Conservation (phyloP, 75 land plant species). For the Chamaecyparis obtusa region DNA sequence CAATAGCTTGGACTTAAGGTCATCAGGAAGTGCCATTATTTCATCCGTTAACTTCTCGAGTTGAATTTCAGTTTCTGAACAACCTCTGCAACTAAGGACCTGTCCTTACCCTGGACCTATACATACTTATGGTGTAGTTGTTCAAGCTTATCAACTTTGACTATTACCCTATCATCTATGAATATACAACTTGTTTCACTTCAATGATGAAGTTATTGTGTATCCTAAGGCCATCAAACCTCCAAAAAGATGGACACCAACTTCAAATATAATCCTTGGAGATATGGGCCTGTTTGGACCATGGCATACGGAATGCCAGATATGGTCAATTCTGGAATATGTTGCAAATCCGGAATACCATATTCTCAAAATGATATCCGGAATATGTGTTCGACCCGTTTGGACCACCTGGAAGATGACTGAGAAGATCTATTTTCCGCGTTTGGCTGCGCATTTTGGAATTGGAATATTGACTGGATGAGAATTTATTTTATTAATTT, state of each 20-base stretch:
- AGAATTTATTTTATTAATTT: too few species aligned
- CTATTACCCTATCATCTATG: conserved; percentile 22
- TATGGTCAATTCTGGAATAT: too few species aligned
- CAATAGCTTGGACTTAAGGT: conserved; percentile 6
- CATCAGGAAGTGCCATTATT: conserved; percentile 29
- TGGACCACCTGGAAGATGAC: too few species aligned
- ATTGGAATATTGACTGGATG: too few species aligned
- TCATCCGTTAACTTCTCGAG: conserved; percentile 41
- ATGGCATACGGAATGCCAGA: too few species aligned
- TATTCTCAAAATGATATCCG: too few species aligned
- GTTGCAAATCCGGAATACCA: too few species aligned
- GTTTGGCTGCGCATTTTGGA: too few species aligned
- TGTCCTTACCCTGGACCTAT: conserved; percentile 52
- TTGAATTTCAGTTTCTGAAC: conserved; percentile 36
- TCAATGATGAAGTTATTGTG: conserved; percentile 27
- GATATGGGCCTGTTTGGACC: too few species aligned
- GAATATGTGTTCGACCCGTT: too few species aligned
- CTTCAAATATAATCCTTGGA: conserved; percentile 43
- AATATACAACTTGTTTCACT: conserved; percentile 26
- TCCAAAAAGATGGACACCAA: conserved; percentile 41
- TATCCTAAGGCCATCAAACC: conserved; percentile 44
- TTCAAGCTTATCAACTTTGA: conserved; percentile 41
- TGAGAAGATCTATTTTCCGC: too few species aligned
- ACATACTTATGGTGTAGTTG: conserved; percentile 30
- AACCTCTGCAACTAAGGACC: conserved; percentile 24